A percentile compares a stretch with the other conserved stretches of the same genome.
These are phyloP conservation scores for Emergomyces orientalis DNA, from an alignment of 2,329 filamentous ascomycete genomes.

Conservation along the genomic window DNA sequence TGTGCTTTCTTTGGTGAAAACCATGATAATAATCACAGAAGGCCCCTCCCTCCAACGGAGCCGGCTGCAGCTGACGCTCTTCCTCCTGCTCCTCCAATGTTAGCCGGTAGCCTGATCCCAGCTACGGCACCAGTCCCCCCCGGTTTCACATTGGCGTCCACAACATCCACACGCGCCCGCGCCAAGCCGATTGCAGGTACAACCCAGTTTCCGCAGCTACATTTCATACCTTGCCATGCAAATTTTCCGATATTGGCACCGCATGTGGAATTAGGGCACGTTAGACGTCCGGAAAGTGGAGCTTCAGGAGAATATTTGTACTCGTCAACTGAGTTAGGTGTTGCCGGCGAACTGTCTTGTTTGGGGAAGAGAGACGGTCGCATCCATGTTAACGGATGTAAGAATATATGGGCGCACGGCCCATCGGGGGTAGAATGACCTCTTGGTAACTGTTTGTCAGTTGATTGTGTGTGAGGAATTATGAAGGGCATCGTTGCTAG, in stretches of 20 bases:
- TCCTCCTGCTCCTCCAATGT: conserved; percentile 27
- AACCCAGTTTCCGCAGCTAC: conserved; percentile 83
- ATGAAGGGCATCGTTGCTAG: conserved; percentile 60
- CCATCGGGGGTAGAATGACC: conserved; percentile 19
- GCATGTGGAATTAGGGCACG: conserved; percentile 72
- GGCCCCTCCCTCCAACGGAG: conserved; percentile 19
- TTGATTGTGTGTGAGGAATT: conserved; percentile 46
- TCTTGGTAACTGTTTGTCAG: conserved; percentile 20
- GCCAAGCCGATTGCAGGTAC: conserved; percentile 83
- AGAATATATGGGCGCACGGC: conserved; percentile 73
- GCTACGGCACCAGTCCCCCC: conserved; percentile 18
- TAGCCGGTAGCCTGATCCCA: conserved; percentile 33
- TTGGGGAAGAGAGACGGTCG: conserved; percentile 55
- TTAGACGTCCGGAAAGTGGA: conserved; percentile 70
- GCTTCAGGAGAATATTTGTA: conserved; percentile 46
- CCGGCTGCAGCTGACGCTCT: conserved; percentile 10
- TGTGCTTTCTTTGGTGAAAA: background rate
- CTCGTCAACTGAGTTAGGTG: conserved; percentile 8
- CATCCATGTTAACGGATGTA: conserved; percentile 96
- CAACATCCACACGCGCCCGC: conserved; percentile 71
- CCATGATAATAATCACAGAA: conserved; percentile 16
- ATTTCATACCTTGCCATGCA: conserved; percentile 90
- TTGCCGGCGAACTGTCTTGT: conserved; percentile 3
- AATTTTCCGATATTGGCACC: conserved; percentile 81
- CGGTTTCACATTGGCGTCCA: conserved; percentile 24